phyloP scores from a whole-genome alignment of 176 grass and related monocot genomes.

The Oryza punctata region DNA sequence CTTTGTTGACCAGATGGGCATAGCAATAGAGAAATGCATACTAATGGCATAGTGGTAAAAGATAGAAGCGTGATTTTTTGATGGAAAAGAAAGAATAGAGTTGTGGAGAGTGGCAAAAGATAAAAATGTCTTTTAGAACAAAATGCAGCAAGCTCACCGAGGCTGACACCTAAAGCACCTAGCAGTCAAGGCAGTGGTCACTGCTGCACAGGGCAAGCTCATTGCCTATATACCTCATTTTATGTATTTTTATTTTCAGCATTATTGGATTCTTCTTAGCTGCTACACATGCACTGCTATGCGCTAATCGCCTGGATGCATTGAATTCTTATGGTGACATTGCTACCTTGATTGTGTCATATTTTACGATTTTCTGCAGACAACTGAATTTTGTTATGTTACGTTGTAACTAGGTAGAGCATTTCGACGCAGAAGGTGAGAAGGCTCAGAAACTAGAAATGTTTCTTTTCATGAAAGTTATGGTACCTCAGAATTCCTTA shows the following conservation, averaged over 20 bases:
- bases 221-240: not conserved
- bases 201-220: not conserved
- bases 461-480: constrained; percentile 27
- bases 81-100: not conserved
- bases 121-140: not conserved
- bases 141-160: not conserved
- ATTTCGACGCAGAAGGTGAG: constrained; percentile 9
- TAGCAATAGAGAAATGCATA: not conserved
- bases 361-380: not conserved
- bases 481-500: not conserved
- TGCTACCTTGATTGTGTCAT: not conserved
- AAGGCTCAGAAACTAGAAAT: not conserved
- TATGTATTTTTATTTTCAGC: not conserved
- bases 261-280: not conserved
- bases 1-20: not conserved
- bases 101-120: not conserved
- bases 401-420: not conserved
- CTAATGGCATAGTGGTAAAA: not conserved
- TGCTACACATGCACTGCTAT: not conserved
- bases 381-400: not conserved
- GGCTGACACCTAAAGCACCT: not conserved
- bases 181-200: not conserved
- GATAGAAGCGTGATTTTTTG: too few relatives aligned
- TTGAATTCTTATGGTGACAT: constrained; percentile 1
- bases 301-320: not conserved